These are phyloP conservation scores for Sporisorium iseilematis-ciliati DNA, from an alignment of 1,284 basidiomycete genomes.

Conservation along the genomic window DNA sequence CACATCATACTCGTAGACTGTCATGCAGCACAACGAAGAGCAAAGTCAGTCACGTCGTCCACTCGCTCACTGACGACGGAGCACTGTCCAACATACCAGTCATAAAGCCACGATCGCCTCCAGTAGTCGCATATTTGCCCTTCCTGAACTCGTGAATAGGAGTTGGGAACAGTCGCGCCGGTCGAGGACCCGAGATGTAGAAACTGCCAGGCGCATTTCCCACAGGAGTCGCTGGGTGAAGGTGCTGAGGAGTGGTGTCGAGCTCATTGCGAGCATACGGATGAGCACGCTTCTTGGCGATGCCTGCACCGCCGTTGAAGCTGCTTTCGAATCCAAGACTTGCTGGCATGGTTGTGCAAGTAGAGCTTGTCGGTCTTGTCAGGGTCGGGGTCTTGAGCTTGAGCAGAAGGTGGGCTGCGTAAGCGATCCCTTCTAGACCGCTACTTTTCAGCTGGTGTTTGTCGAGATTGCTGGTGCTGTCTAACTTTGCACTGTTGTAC, in stretches of 20 bases:
- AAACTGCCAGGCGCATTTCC: conserved; percentile 12
- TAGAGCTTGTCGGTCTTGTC: neutral
- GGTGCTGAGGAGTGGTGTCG: neutral
- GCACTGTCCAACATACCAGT: conserved; percentile 26
- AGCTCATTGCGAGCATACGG: conserved; percentile 25
- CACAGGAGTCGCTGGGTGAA: neutral
- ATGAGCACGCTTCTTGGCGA: conserved; percentile 26
- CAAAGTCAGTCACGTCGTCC: neutral
- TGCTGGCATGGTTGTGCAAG: neutral
- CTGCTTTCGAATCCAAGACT: neutral
- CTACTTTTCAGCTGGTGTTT: conserved; percentile 9
- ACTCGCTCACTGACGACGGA: neutral
- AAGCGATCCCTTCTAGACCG: conserved; percentile 35
- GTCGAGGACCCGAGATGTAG: conserved; percentile 37
- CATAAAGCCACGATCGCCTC: conserved; percentile 46
- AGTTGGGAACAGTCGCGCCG: conserved; percentile 34
- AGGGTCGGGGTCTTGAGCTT: conserved; percentile 13
- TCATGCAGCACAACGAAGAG: neutral
- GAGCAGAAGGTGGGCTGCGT: conserved; percentile 35
- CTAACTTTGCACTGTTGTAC: too few relatives aligned
- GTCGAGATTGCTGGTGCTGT: too few relatives aligned
- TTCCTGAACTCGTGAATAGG: conserved; percentile 33
- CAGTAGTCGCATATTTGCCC: conserved; percentile 49
- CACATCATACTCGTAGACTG: conserved; percentile 55
- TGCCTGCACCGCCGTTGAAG: conserved; percentile 4